phyloP scores from a whole-genome alignment of 345 rosid genomes.

The Combretum micranthum region DNA sequence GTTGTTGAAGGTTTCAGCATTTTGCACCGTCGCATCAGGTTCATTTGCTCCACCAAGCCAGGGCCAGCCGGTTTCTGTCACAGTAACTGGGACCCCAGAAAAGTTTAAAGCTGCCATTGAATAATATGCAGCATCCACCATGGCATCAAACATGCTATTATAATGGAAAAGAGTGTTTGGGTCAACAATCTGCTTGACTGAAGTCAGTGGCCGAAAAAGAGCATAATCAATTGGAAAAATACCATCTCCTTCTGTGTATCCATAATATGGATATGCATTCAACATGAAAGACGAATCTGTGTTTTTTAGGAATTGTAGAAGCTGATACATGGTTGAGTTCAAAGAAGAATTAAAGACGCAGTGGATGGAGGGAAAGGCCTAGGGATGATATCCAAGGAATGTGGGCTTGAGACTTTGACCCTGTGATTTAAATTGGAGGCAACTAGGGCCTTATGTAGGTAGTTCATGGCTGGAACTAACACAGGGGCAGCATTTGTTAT shows the following conservation, averaged over 20 bases:
- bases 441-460: slow-evolving; percentile 83
- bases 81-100: slow-evolving; percentile 65
- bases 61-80: slow-evolving; percentile 99
- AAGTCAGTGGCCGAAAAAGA: slow-evolving; percentile 57
- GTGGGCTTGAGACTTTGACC: slow-evolving; percentile 81
- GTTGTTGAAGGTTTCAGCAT: slow-evolving; percentile 66
- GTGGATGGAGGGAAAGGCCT: slow-evolving; percentile 93
- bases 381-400: slow-evolving; percentile 76
- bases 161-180: slow-evolving; percentile 90
- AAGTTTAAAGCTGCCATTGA: slow-evolving; percentile 64
- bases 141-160: slow-evolving; percentile 94
- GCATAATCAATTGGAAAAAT: slow-evolving; percentile 91
- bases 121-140: slow-evolving; percentile 97
- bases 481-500: slow-evolving; percentile 68
- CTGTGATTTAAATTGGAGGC: slow-evolving; percentile 73
- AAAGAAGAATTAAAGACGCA: slow-evolving; percentile 69
- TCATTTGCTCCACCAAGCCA: slow-evolving; percentile 72
- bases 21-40: slow-evolving; percentile 63
- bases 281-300: slow-evolving; percentile 81
- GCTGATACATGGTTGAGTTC: slow-evolving; percentile 70
- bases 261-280: slow-evolving; percentile 90
- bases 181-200: slow-evolving; percentile 93
- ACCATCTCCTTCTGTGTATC: slow-evolving; percentile 76
- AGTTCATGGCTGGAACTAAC: slow-evolving; percentile 70
- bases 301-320: slow-evolving; percentile 89